Base-by-base conservation (phyloP, 2,329 filamentous ascomycete genomes). In the Juglanconis juglandina region DNA sequence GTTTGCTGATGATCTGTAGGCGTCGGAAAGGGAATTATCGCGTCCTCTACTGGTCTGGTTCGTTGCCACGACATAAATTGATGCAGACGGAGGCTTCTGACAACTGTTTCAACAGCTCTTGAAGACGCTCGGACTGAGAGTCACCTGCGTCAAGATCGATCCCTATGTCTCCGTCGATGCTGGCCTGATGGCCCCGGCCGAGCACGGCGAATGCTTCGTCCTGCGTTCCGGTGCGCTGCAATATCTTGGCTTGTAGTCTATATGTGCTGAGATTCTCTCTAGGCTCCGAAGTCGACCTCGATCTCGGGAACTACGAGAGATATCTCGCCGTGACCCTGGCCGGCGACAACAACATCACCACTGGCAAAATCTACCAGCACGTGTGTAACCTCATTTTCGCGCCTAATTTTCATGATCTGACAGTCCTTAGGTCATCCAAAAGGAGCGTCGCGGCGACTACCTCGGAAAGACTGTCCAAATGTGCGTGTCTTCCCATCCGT, bases 291-390 rank as follows among this genome's bases (percentile, higher is more conserved):
- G 73, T 72, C 44, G 81, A 84, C 67, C 70, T 84, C 11, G 83
- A 86, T 67, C 76, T 86, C 49, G 83, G 83, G 24, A 84, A 84
- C 70, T 85, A 84, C 67, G 81, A 84, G 68, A 70, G 79, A 62
- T 96, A 96, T 72, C 87, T 96, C 58, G 88, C 88, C 70, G 88
- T 94, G 66, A 90, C 88, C 58, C 82, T 98, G 63, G 91, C 87
- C 8, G 82, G 88, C 63, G 92, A 96, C 68, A 92, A 94, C 80
- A 98, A 98, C 76, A 96, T 99, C 76, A 99, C 95, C 3, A 96
- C 94, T 5, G 95, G 95, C 71, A 97, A 98, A 80, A 92, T 98
- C 67, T 98, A 97, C 77, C 83, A 91, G 70, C 86, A 90, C 69
- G 93, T 97, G 57, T 92, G 96, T 68, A 82, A 88, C 71, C 81